Evolutionary conservation across 805 yeast species (phyloP), one percentile per base, ranked within the genome.

Genomic region (Candida xyloterini): DNA sequence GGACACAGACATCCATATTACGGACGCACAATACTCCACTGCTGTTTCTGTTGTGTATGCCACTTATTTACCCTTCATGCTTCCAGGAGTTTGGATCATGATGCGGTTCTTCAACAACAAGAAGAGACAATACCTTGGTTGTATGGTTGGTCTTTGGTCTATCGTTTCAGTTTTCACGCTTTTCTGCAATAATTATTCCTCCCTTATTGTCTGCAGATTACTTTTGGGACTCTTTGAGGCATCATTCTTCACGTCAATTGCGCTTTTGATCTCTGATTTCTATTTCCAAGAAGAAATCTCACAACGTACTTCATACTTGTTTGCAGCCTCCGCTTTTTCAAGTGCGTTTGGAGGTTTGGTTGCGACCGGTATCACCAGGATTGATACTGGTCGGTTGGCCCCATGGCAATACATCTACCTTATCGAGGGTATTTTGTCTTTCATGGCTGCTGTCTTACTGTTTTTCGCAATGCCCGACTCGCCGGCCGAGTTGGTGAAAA

Each of bases 131-230:
- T 70, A 35, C 56, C 72, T 2, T 8, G 38, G 38, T 4, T 34
- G 50, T 4, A 55, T 69, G 28, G 68, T 68, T 69, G 58, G 65
- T 5, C 33, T 56, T 10, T 71, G 76, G 76, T 74, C 74, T 20
- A 52, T 53, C 14, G 53, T 69, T 26, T 59, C 71, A 7, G 54
- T 70, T 18, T 62, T 70, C 33, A 63, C 71, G 7, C 73, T 70
- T 34, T 73, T 69, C 1, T 67, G 64, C n/a, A 55, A 54, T 15
- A 50, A 57, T 23, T 71, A 49, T 43, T 67, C 61, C 22, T 73
- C 73, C 6, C 59, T 71, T 44, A 42, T 70, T 24, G 67, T 63
- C 5, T 51, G 64, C 21, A 55, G 76, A 39, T 51, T 70, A 18
- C 38, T 70, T 20, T 50, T 70, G 34, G 76, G 74, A 11, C 48